Evolutionary conservation across 2,329 filamentous ascomycete genomes (phyloP), one percentile per base, ranked within the genome.

Genomic region (Mycosphaerelloides madeirae): DNA sequence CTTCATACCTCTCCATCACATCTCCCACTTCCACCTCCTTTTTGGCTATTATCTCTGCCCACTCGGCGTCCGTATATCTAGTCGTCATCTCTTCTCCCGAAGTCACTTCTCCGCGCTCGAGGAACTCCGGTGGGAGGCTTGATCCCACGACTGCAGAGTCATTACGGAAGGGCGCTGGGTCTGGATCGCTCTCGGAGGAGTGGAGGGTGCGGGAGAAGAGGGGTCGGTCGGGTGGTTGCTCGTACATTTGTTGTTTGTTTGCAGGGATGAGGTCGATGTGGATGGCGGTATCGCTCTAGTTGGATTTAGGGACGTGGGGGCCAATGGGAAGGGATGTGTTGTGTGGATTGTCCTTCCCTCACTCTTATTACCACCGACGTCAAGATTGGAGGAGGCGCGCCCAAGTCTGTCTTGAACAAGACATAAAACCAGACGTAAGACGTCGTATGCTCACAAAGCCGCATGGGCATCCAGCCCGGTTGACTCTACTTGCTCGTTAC

Each of bases 61-160:
- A 73, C 55, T 73, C 69, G 20, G 58, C 55, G 48, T 72, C 66
- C n/a, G 69, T 71, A 48, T 71, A 72, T 42, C 68, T 61, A 44
- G 51, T 57, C 33, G 39, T 46, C 43, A 45, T 45, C 37, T 45
- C 43, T 31, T 38, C 35, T 15, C 12, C 29, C 12, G 19, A 25
- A 9, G 19, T n/a, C n/a, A 45, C 43, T 29, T 45, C 43, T 9
- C 43, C 43, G 12, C 43, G 31, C 20, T 45, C 43, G 7, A 41
- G 29, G 31, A 45, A 45, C 3, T 19, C 31, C 12, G 43, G 43
- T 18, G 43, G 43, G 9, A 45, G 25, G 29, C 15, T 20, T 8
- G 29, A 31, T 5, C 14, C 6, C 6, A 22, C 14, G 22, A 31
- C 31, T 33, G 9, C 29, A 15, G 12, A 28, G 40, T 47, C 38